Conservation (phyloP, 2,329 filamentous ascomycete species). For the Zasmidium angulare region DNA sequence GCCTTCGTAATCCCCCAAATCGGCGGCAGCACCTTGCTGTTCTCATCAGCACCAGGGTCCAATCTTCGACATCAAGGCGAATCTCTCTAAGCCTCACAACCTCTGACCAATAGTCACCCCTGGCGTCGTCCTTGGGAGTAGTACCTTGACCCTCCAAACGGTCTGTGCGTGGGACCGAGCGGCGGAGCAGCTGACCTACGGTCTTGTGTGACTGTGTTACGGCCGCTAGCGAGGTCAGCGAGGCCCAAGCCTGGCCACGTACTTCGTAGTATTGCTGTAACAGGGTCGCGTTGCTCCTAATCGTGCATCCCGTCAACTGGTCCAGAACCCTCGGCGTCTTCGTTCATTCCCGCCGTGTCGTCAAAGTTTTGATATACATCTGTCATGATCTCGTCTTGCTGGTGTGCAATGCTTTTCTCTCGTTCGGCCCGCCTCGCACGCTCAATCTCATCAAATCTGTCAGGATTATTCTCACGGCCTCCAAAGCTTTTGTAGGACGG, state of each 20-base stretch:
- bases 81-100: too few species aligned
- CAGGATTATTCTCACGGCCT: not conserved
- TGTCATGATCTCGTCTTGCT: slow-evolving; percentile 29
- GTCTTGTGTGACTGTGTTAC: not conserved
- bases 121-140: too few species aligned
- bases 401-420: slow-evolving; percentile 9
- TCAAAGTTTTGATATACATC: slow-evolving; percentile 20
- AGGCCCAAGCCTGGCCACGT: not conserved
- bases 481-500: slow-evolving; percentile 19
- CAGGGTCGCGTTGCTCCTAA: not conserved
- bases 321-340: not conserved
- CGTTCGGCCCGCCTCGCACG: not conserved
- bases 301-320: not conserved
- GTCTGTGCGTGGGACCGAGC: too few species aligned
- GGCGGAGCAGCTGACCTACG: too few species aligned
- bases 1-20: too few species aligned
- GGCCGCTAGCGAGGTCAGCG: not conserved
- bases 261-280: not conserved
- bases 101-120: too few species aligned
- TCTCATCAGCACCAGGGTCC: not conserved
- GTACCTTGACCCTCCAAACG: too few species aligned
- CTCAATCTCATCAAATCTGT: not conserved
- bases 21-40: too few species aligned
- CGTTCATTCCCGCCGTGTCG: not conserved
- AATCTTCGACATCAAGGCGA: too few species aligned